phyloP scores from a whole-genome alignment of 495 filamentous ascomycete species.

The Cercophora newfieldiana region DNA sequence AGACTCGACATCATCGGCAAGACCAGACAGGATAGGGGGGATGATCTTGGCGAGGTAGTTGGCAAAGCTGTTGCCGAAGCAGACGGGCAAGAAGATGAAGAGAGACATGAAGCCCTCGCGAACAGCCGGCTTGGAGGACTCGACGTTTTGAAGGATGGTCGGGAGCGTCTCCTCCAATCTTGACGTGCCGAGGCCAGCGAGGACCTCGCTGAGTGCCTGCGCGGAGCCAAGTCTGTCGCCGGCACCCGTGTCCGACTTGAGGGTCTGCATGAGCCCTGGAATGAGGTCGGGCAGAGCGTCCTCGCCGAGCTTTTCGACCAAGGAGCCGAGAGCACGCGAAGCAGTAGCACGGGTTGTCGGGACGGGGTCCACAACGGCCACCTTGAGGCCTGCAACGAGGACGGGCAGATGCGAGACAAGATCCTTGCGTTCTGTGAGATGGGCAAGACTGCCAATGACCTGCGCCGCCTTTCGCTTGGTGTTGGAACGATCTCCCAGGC shows the following conservation, averaged over 20 bases:
- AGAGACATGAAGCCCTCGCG: constrained; percentile 99
- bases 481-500: constrained; percentile 82
- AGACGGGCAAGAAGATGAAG: constrained; percentile 98
- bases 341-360: constrained; percentile 96
- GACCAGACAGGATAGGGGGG: constrained; percentile 88
- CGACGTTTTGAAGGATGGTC: constrained; percentile 93
- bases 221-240: constrained; percentile 94
- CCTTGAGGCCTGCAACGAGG: constrained; percentile 83
- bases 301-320: constrained; percentile 96
- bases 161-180: constrained; percentile 94
- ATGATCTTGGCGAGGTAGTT: constrained; percentile 95
- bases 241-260: constrained; percentile 95
- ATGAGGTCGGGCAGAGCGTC: constrained; percentile 96
- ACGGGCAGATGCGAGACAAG: constrained; percentile 88
- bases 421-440: constrained; percentile 95
- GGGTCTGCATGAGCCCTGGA: constrained; percentile 92
- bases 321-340: constrained; percentile 90
- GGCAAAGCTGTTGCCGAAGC: constrained; percentile 98
- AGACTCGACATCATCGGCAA: constrained; percentile 93
- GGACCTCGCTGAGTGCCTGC: constrained; percentile 93
- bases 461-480: constrained; percentile 95
- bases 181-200: constrained; percentile 88
- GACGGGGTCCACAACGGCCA: constrained; percentile 91
- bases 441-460: constrained; percentile 94
- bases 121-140: constrained; percentile 84